Percentiles rank a stretch among this genome's conserved stretches.
Conservation (phyloP, 2,329 filamentous ascomycete species). For the Sphaerostilbella broomeana region DNA sequence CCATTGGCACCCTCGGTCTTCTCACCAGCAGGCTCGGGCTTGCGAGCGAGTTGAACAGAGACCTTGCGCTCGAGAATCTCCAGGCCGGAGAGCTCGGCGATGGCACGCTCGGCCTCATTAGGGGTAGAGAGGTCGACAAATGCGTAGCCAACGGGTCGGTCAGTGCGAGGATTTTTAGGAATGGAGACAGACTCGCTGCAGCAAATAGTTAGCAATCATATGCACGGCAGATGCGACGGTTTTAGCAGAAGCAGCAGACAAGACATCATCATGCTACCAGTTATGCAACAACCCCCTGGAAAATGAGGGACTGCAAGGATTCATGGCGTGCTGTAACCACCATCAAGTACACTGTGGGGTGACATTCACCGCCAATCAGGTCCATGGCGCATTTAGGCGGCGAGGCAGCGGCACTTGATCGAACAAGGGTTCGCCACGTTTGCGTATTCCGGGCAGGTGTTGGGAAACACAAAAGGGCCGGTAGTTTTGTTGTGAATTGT, state of each 20-base stretch:
- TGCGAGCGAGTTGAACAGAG: slow-evolving; percentile 95
- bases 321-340: slow-evolving; percentile 7
- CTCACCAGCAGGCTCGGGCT: slow-evolving; percentile 80
- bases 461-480: not conserved
- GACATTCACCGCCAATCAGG: slow-evolving; percentile 13
- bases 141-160: slow-evolving; percentile 95
- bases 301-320: not conserved
- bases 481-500: too few species aligned
- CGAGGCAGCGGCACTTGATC: too few species aligned
- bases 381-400: slow-evolving; percentile 9
- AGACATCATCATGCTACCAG: not conserved
- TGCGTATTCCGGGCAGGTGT: too few species aligned
- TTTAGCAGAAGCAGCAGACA: not conserved
- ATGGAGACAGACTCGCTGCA: slow-evolving; percentile 95
- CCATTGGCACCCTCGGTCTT: slow-evolving; percentile 68
- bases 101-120: slow-evolving; percentile 90
- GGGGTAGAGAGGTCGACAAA: slow-evolving; percentile 97
- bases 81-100: slow-evolving; percentile 91
- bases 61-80: slow-evolving; percentile 98
- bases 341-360: slow-evolving; percentile 4
- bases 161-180: slow-evolving; percentile 98
- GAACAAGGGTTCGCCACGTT: too few species aligned
- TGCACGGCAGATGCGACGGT: not conserved
- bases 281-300: not conserved
- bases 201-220: slow-evolving; percentile 17